Evolutionary conservation across 1,139 yeast species (phyloP).

Genomic region (Hemisphaericaspora subhashii): DNA sequence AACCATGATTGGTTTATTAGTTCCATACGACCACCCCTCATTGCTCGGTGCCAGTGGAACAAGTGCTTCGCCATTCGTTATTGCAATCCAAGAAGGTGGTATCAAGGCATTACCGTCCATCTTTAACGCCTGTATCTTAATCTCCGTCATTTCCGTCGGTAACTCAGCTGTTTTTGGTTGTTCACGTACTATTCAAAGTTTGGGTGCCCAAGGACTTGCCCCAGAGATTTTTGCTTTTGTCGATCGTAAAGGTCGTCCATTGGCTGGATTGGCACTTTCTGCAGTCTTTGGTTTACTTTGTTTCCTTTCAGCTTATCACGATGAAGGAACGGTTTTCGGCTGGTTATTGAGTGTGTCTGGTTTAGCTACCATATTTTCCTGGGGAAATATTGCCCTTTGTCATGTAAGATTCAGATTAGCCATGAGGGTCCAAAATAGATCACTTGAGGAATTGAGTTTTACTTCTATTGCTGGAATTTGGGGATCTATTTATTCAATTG

Average conservation of each 20-base stretch:
- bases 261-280: conserved; percentile 35
- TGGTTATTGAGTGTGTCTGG: conserved; percentile 47
- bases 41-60: conserved; percentile 33
- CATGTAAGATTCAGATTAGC: conserved; percentile 43
- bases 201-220: conserved; percentile 44
- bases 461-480: conserved; percentile 30
- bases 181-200: conserved; percentile 41
- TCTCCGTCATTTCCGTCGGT: conserved; percentile 44
- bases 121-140: conserved; percentile 43
- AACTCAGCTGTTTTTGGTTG: conserved; percentile 47
- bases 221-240: conserved; percentile 37
- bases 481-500: conserved; percentile 37
- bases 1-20: conserved; percentile 39
- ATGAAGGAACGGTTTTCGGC: conserved; percentile 35
- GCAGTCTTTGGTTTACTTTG: conserved; percentile 40
- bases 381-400: conserved; percentile 41
- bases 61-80: conserved; percentile 55
- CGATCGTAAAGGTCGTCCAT: conserved; percentile 43
- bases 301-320: conserved; percentile 39
- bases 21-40: conserved; percentile 32
- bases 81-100: conserved; percentile 57
- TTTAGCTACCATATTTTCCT: conserved; percentile 41
- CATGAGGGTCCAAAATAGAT: conserved; percentile 27
- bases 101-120: conserved; percentile 44
- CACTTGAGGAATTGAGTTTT: conserved; percentile 29